Conservation (phyloP, 257 asterid genomes). For the Solanum pinnatisectum region DNA sequence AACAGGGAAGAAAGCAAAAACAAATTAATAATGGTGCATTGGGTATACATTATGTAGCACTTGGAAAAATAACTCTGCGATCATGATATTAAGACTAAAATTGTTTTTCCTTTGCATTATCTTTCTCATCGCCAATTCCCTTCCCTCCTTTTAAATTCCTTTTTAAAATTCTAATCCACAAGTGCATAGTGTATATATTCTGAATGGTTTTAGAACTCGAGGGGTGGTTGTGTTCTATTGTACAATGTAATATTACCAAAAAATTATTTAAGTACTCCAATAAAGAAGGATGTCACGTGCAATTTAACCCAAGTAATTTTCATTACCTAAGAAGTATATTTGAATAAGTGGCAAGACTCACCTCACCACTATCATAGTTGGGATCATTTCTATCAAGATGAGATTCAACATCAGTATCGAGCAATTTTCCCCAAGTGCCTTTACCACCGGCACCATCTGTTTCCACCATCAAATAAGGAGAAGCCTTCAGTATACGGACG, state of each 20-base stretch:
- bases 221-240: neutral
- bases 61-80: neutral
- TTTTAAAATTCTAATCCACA: neutral
- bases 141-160: neutral
- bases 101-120: neutral
- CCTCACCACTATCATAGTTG: constrained; percentile 97
- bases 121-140: neutral
- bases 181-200: neutral
- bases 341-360: constrained; percentile 5
- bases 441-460: constrained; percentile 99
- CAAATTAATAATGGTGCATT: neutral
- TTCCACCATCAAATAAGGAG: constrained; percentile 12
- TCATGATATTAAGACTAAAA: neutral
- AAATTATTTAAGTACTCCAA: neutral
- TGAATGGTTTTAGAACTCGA: neutral
- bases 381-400: constrained; percentile 77
- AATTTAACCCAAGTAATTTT: neutral
- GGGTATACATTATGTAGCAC: neutral
- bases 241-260: neutral
- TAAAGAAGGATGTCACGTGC: neutral
- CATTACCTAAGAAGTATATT: neutral
- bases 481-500: neutral
- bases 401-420: constrained; percentile 72
- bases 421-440: constrained; percentile 97
- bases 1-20: neutral